Conservation (phyloP, 1,284 basidiomycete genomes). For the Marasmius sp. region DNA sequence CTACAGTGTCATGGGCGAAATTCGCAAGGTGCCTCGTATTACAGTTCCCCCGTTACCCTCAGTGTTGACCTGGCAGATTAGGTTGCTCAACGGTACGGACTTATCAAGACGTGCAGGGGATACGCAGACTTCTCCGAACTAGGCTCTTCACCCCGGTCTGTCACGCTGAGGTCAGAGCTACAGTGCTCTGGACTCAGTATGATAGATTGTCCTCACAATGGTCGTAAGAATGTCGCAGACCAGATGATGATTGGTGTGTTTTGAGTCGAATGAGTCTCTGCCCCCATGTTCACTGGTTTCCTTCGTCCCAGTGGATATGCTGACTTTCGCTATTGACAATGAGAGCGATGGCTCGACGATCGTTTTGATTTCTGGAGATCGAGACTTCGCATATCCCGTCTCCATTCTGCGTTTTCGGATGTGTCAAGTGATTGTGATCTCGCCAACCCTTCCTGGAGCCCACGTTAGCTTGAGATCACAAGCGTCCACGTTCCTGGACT, state of each 20-base stretch:
- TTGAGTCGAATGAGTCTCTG: neutral
- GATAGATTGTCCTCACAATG: constrained; percentile 58
- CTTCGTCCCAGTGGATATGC: constrained; percentile 50
- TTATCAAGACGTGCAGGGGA: constrained; percentile 37
- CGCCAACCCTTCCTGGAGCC: constrained; percentile 37
- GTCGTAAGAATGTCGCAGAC: constrained; percentile 52
- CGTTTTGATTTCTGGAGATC: constrained; percentile 55
- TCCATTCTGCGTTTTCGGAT: constrained; percentile 50
- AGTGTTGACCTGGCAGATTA: too few species aligned
- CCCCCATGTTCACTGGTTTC: neutral
- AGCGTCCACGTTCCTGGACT: constrained; percentile 54
- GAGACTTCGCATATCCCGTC: constrained; percentile 59
- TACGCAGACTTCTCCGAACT: constrained; percentile 41
- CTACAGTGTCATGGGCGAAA: constrained; percentile 29
- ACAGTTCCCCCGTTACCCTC: too few species aligned
- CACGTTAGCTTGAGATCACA: constrained; percentile 52
- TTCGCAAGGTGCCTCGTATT: constrained; percentile 22
- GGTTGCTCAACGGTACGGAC: constrained; percentile 28
- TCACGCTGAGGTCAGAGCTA: constrained; percentile 50
- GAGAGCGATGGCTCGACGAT: constrained; percentile 51
- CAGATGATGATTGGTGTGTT: constrained; percentile 49
- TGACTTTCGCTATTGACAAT: constrained; percentile 58
- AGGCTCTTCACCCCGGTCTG: constrained; percentile 29
- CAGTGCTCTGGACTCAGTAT: constrained; percentile 61
- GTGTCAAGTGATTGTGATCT: constrained; percentile 51